Evolutionary conservation across 495 filamentous ascomycete genomes (phyloP).

Genomic region (Aspergillus indologenus): DNA sequence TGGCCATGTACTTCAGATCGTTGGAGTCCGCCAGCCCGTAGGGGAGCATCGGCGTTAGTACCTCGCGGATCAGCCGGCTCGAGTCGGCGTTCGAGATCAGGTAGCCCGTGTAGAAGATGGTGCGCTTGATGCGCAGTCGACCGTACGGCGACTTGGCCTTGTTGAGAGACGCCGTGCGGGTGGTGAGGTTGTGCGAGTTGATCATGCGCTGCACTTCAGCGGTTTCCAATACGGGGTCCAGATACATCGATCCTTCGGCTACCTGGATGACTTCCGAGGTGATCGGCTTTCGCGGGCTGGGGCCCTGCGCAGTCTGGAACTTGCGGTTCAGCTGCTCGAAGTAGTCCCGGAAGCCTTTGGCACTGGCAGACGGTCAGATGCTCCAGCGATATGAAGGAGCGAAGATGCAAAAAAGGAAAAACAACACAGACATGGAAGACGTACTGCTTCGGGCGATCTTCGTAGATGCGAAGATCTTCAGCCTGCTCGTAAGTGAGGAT

Average conservation of each 20-base stretch:
- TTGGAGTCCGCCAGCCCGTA: constrained; percentile 45
- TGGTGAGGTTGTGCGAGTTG: constrained; percentile 73
- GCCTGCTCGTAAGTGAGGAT: constrained; percentile 80
- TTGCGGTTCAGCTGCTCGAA: constrained; percentile 67
- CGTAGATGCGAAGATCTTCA: constrained; percentile 73
- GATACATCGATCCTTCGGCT: constrained; percentile 64
- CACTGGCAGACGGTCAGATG: constrained; percentile 38
- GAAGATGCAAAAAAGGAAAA: no score
- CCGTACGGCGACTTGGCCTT: constrained; percentile 30
- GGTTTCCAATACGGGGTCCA: constrained; percentile 82
- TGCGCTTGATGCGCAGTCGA: constrained; percentile 72
- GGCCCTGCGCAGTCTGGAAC: constrained; percentile 31
- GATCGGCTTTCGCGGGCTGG: constrained; percentile 56
- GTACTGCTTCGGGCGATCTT: constrained; percentile 64
- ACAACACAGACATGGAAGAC: constrained; percentile 36
- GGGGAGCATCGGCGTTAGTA: constrained; percentile 54
- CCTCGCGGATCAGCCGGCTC: constrained; percentile 62
- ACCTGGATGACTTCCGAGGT: constrained; percentile 84
- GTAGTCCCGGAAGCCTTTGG: constrained; percentile 78
- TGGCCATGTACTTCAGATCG: constrained; percentile 80
- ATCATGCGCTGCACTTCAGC: constrained; percentile 86
- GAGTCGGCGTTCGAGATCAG: constrained; percentile 69
- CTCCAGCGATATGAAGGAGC: constrained; percentile 4
- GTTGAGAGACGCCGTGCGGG: constrained; percentile 36
- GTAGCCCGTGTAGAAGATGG: constrained; percentile 93